These are phyloP conservation scores for Fusarium nelsonii DNA, from an alignment of 2,329 filamentous ascomycete species.

Conservation along the genomic window DNA sequence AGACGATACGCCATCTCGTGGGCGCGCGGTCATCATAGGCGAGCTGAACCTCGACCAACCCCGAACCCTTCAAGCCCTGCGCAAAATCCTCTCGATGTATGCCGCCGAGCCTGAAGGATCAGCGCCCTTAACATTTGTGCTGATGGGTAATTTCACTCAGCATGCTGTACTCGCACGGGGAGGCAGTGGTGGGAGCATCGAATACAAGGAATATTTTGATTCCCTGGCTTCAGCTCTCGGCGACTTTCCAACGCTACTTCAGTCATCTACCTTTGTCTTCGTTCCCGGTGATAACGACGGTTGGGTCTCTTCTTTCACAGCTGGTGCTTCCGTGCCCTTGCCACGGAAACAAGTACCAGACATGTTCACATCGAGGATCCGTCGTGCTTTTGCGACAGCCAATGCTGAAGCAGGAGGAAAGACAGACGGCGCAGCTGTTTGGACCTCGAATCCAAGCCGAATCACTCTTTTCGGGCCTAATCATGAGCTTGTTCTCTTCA, in stretches of 20 bases:
- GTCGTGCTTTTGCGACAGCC: constrained; percentile 81
- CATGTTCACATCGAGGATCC: constrained; percentile 88
- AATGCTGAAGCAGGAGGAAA: constrained; percentile 75
- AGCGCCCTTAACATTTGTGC: constrained; percentile 81
- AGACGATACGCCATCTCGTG: constrained; percentile 55
- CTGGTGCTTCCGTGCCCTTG: constrained; percentile 77
- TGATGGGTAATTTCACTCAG: constrained; percentile 86
- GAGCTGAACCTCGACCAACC: constrained; percentile 90
- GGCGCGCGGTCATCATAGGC: constrained; percentile 79
- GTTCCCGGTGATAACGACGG: constrained; percentile 97
- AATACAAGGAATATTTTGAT: constrained; percentile 98
- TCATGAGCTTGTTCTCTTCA: constrained; percentile 87
- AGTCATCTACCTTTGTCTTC: constrained; percentile 86
- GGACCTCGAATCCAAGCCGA: constrained; percentile 88
- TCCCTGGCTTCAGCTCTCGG: constrained; percentile 83
- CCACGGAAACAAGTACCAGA: constrained; percentile 82
- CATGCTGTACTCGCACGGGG: constrained; percentile 75
- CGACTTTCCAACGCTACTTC: constrained; percentile 85
- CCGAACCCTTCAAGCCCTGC: constrained; percentile 82
- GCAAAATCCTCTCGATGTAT: constrained; percentile 82
- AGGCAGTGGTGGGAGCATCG: constrained; percentile 83
- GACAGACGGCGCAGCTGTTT: constrained; percentile 72
- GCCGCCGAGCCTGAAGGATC: constrained; percentile 71
- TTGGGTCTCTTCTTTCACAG: constrained; percentile 90
- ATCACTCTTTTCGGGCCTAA: constrained; percentile 87